These are phyloP conservation scores for Fraxinus angustifolia DNA, from an alignment of 305 asterid genomes.

Conservation along the genomic window DNA sequence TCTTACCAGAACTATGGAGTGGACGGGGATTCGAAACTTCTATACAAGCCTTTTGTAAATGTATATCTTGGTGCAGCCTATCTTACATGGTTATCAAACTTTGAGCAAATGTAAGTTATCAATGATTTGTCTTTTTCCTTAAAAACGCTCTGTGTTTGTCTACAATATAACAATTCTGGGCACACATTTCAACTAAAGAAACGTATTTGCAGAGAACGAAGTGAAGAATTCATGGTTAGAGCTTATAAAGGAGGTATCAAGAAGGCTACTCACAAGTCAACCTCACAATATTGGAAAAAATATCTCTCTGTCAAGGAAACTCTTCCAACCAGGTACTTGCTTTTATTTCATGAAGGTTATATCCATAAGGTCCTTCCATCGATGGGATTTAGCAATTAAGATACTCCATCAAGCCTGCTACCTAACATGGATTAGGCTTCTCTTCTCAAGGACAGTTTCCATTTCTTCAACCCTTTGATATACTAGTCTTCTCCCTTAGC, in stretches of 20 bases:
- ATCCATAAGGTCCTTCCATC: neutral
- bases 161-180: neutral
- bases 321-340: conserved; percentile 70
- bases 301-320: conserved; percentile 77
- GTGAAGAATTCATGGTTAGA: conserved; percentile 87
- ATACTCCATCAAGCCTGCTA: neutral
- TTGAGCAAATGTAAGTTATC: conserved; percentile 54
- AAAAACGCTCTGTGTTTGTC: neutral
- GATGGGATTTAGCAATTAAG: neutral
- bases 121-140: neutral
- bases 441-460: neutral
- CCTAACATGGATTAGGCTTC: neutral
- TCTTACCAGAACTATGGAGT: conserved; percentile 53
- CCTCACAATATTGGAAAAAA: conserved; percentile 69
- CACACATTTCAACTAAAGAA: neutral
- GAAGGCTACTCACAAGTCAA: conserved; percentile 78
- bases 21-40: conserved; percentile 39
- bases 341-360: conserved; percentile 16
- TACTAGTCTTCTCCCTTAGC: neutral
- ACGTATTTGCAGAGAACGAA: conserved; percentile 62
- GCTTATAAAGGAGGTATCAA: conserved; percentile 83
- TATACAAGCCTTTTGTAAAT: conserved; percentile 69
- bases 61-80: conserved; percentile 88
- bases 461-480: neutral
- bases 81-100: conserved; percentile 74